Evolutionary conservation across 2,329 filamentous ascomycete genomes (phyloP).

Genomic region (Fusarium tuaranense): DNA sequence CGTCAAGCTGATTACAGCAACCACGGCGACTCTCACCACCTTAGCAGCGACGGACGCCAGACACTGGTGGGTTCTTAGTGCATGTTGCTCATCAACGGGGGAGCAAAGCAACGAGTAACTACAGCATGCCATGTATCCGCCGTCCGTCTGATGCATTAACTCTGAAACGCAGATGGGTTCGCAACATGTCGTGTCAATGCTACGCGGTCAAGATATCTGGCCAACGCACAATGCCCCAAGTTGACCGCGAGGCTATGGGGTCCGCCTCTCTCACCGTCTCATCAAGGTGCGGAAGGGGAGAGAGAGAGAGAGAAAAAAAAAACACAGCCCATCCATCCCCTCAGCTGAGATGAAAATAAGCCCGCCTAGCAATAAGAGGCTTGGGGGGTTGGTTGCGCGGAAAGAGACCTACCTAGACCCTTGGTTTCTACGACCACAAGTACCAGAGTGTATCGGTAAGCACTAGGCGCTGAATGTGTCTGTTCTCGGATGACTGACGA

Average conservation of each 20-base stretch:
- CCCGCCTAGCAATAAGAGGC: background rate
- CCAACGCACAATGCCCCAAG: background rate
- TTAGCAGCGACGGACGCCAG: background rate
- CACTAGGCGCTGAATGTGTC: background rate
- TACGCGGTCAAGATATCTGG: slow-evolving; percentile 1
- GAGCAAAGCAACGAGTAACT: background rate
- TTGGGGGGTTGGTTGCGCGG: background rate
- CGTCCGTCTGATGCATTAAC: background rate
- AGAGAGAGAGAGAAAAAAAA: background rate
- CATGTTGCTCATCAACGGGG: background rate
- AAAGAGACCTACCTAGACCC: slow-evolving; percentile 20
- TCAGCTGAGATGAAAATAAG: slow-evolving; percentile 1
- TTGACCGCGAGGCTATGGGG: background rate
- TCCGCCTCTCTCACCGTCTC: background rate
- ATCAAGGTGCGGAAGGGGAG: background rate
- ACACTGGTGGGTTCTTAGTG: background rate
- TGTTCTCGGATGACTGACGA: background rate
- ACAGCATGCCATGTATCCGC: background rate
- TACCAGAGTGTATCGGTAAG: slow-evolving; percentile 2
- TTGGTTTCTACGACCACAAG: slow-evolving; percentile 4
- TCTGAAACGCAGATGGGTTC: background rate
- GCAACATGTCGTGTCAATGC: background rate
- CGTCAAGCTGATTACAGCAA: slow-evolving; percentile 9
- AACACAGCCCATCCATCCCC: background rate
- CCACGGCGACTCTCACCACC: slow-evolving; percentile 1